Conservation (phyloP, 257 asterid species). For the Rhazya stricta region DNA sequence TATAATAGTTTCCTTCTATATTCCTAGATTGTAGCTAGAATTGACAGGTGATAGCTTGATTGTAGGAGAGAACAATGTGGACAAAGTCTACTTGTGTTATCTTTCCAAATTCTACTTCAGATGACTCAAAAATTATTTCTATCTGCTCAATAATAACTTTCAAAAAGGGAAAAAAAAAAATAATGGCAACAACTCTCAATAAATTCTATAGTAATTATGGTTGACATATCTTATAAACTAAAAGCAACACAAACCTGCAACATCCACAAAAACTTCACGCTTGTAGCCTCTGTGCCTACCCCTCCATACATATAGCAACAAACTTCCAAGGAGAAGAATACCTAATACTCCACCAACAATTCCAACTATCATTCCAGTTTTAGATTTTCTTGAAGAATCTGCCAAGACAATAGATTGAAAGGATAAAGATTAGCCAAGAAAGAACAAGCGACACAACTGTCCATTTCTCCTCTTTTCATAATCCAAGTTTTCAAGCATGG, state of each 20-base stretch:
- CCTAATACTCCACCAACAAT: conserved; percentile 54
- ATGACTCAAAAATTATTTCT: not conserved
- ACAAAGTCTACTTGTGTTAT: too few relatives aligned
- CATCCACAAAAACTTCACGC: conserved; percentile 82
- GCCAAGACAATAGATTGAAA: conserved; percentile 19
- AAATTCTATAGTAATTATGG: not conserved
- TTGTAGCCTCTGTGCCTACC: conserved; percentile 47
- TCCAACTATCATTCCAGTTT: conserved; percentile 57
- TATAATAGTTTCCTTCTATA: too few relatives aligned
- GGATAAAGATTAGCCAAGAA: not conserved
- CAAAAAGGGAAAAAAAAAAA: not conserved
- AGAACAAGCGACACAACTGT: not conserved
- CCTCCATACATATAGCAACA: conserved; percentile 55
- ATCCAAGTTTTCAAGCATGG: not conserved
- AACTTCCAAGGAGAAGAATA: conserved; percentile 54
- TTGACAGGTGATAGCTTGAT: too few relatives aligned
- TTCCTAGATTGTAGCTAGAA: too few relatives aligned
- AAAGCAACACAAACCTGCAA: conserved; percentile 55
- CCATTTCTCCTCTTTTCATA: not conserved
- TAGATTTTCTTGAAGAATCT: conserved; percentile 66
- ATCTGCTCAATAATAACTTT: not conserved
- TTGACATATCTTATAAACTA: not conserved
- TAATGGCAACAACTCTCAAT: not conserved
- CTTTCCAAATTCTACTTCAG: not conserved
- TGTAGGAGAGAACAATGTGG: too few relatives aligned